Evolutionary conservation across 306 rosid genomes (phyloP), one percentile per base, ranked within the genome.

Genomic region (Glycine soja): DNA sequence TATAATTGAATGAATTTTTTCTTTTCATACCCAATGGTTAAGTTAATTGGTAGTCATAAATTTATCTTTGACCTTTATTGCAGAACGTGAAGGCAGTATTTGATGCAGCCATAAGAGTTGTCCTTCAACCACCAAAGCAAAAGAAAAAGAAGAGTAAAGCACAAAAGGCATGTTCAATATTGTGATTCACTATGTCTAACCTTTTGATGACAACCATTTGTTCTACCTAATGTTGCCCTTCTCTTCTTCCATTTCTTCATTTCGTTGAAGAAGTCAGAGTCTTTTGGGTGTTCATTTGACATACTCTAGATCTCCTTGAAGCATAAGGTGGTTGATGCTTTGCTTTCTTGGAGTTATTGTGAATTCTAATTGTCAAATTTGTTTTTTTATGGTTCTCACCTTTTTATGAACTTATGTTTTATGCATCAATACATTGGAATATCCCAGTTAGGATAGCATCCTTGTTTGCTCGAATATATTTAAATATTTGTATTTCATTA

Each of bases 71-170:
- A 19, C 43, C 69, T 36, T 74, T 52, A 75, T 68, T 76, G 85
- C 88, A 95, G 99, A 93, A 95, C n/a, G 99, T 95, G 90, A 95
- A 95, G 85, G 96, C 80, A 30, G 99, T 95, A 59, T 93, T 95
- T 24, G 99, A 95, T 87, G 92, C 95, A 38, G 98, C 99, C 68
- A 95, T 95, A 79, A 88, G 89, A 90, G 99, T 95, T 87, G 99
- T 95, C 75, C 99, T 95, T 89, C 99, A 95, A 92, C 99, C 99
- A 48, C 99, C 99, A 0, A 95, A 95, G 89, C 89, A 86, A 90
- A 95, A 95, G 99, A 95, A 95, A 83, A 95, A 93, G 93, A 93
- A 93, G 85, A 78, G 61, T 91, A 95, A 95, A 87, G 97, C 88
- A 54, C 99, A 95, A 79, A 95, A 87, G 87, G 97, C 94, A 3